A percentile compares a stretch with the other conserved stretches of the same genome.
These are phyloP conservation scores for Alternaria metachromatica DNA, from an alignment of 2,329 filamentous ascomycete species.

Conservation along the genomic window DNA sequence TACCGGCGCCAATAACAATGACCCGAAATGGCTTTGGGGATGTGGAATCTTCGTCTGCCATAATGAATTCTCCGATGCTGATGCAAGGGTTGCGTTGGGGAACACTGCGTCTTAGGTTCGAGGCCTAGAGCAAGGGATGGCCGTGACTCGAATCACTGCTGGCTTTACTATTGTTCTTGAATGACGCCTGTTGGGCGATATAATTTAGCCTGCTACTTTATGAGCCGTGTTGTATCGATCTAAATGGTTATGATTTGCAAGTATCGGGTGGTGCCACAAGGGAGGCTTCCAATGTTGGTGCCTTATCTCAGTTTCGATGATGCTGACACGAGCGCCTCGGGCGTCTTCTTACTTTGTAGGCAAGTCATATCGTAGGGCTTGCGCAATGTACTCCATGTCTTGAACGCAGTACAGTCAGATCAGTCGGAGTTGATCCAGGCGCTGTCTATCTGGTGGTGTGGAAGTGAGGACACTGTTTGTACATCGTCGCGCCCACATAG, in stretches of 20 bases:
- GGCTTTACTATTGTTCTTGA: not conserved
- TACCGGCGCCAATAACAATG: constrained; percentile 26
- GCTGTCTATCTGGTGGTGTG: not conserved
- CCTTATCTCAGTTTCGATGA: not conserved
- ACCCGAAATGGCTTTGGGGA: constrained; percentile 19
- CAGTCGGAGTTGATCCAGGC: not conserved
- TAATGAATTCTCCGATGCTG: not conserved
- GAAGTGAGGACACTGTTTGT: not conserved
- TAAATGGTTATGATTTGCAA: not conserved
- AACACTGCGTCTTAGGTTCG: not conserved
- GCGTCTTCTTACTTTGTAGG: not conserved
- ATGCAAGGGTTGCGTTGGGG: not conserved
- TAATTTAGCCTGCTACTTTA: not conserved
- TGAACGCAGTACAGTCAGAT: not conserved
- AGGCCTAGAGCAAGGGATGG: not conserved
- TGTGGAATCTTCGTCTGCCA: not conserved
- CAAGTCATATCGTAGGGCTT: not conserved
- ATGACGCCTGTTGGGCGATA: not conserved
- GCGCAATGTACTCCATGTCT: not conserved
- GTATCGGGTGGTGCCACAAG: not conserved
- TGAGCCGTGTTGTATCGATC: not conserved
- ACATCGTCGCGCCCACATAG: not conserved
- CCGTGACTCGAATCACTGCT: not conserved
- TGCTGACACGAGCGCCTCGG: not conserved
- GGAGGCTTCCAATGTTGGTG: not conserved